phyloP scores from a whole-genome alignment of 257 asterid species.

The Voacanga thouarsii region DNA sequence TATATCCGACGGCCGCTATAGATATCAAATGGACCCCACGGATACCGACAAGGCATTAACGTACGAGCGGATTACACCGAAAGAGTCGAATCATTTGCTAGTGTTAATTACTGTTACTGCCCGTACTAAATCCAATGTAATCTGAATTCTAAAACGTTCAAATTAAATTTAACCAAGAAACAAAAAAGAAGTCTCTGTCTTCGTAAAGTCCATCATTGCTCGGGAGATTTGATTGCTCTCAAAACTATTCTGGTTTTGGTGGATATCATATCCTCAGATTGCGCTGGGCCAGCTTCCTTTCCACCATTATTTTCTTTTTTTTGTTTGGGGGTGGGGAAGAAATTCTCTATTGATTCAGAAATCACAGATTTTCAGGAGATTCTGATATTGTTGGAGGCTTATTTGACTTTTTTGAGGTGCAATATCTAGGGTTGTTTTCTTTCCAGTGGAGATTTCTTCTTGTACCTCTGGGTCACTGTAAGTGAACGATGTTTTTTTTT shows the following conservation, averaged over 20 bases:
- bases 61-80: too few species aligned
- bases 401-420: neutral
- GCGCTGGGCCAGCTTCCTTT: neutral
- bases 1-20: too few species aligned
- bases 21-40: too few species aligned
- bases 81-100: neutral
- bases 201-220: slow-evolving; percentile 4
- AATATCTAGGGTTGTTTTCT: neutral
- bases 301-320: neutral
- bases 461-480: slow-evolving; percentile 4
- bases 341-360: neutral
- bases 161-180: neutral
- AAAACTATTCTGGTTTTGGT: neutral
- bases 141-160: neutral
- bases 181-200: neutral
- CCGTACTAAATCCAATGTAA: neutral
- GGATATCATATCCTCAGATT: slow-evolving; percentile 1
- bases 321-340: neutral
- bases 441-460: neutral
- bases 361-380: neutral
- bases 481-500: neutral
- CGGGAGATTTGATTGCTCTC: slow-evolving; percentile 5
- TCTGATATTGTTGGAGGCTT: slow-evolving; percentile 9
- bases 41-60: too few species aligned
- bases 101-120: neutral